These are phyloP conservation scores for Xylaria polymorpha DNA, from an alignment of 2,329 filamentous ascomycete species.

Conservation along the genomic window DNA sequence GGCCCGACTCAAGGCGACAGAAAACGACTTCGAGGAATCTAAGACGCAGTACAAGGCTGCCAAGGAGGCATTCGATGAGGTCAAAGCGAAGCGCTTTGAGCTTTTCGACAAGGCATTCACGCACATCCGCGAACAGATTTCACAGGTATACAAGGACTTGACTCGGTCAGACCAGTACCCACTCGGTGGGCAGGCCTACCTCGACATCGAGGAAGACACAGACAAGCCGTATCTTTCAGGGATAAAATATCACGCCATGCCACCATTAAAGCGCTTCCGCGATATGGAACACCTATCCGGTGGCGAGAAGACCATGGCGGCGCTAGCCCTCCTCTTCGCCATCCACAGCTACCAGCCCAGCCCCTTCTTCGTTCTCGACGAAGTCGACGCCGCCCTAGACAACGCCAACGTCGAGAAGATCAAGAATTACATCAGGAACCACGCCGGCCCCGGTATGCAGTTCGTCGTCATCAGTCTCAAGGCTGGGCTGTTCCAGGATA, in stretches of 20 bases:
- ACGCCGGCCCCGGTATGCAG: slow-evolving; percentile 96
- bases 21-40: slow-evolving; percentile 89
- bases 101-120: slow-evolving; percentile 95
- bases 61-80: slow-evolving; percentile 83
- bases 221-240: slow-evolving; percentile 95
- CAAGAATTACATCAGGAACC: slow-evolving; percentile 94
- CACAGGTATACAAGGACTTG: slow-evolving; percentile 92
- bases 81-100: slow-evolving; percentile 85
- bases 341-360: slow-evolving; percentile 96
- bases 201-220: slow-evolving; percentile 93
- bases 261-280: slow-evolving; percentile 95
- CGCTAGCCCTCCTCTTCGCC: slow-evolving; percentile 93
- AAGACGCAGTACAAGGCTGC: slow-evolving; percentile 78
- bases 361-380: slow-evolving; percentile 97
- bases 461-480: slow-evolving; percentile 99
- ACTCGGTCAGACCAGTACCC: slow-evolving; percentile 92
- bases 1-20: slow-evolving; percentile 81
- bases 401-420: slow-evolving; percentile 97
- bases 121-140: slow-evolving; percentile 95
- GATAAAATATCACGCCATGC: slow-evolving; percentile 99
- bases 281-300: slow-evolving; percentile 99
- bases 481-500: slow-evolving; percentile 94
- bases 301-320: slow-evolving; percentile 98
- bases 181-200: slow-evolving; percentile 87
- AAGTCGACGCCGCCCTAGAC: slow-evolving; percentile 97